Conservation (phyloP, 768 basidiomycete species). For the button mushroom (Agaricus bisporus) region DNA sequence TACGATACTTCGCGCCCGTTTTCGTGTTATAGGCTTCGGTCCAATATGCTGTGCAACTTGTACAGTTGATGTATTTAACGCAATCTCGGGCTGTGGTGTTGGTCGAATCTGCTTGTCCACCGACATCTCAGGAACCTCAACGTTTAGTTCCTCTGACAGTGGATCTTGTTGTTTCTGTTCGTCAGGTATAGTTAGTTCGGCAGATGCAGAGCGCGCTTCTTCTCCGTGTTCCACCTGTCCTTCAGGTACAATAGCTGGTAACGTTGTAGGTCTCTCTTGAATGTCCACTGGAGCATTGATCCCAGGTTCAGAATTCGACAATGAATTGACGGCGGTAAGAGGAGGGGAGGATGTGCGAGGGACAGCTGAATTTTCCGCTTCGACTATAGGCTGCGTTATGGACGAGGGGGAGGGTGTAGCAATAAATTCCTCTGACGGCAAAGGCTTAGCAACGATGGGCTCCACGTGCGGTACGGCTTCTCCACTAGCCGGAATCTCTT, state of each 20-base stretch:
- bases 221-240: neutral
- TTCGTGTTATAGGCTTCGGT: neutral
- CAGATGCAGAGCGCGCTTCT: too few species aligned
- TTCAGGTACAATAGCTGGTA: neutral
- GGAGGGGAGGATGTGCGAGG: neutral
- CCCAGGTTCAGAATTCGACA: neutral
- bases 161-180: neutral
- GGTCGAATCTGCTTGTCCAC: neutral
- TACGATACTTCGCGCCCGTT: slow-evolving; percentile 4
- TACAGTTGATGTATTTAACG: neutral
- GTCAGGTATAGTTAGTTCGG: too few species aligned
- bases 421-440: neutral
- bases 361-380: neutral
- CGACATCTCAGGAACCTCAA: neutral
- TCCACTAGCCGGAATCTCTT: neutral
- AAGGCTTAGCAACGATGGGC: neutral
- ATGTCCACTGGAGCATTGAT: too few species aligned
- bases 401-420: neutral
- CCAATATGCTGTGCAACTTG: neutral
- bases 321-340: neutral
- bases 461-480: neutral
- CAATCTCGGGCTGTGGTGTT: neutral
- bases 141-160: neutral
- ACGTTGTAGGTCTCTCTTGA: neutral
- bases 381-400: neutral